A percentile compares a stretch with the other conserved stretches of the same genome.
These are phyloP conservation scores for Ophiocordyceps camponoti-floridani DNA, from an alignment of 2,329 filamentous ascomycete genomes.

Conservation along the genomic window DNA sequence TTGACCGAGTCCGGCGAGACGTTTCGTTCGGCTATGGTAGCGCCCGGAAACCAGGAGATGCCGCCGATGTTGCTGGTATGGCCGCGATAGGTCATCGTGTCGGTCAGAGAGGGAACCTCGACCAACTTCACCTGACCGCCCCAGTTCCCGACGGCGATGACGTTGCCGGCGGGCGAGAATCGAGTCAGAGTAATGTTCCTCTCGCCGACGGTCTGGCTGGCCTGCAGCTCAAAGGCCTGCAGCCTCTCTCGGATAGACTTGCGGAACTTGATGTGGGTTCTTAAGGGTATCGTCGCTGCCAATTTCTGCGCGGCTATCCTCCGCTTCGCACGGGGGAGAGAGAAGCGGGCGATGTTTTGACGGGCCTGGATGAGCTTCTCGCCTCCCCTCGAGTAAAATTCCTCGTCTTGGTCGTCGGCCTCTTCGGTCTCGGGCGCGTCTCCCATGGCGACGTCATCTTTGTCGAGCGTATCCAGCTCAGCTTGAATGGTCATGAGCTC, in stretches of 20 bases:
- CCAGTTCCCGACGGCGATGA: constrained; percentile 85
- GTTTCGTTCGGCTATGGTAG: constrained; percentile 52
- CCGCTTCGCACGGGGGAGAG: constrained; percentile 63
- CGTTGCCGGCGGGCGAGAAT: constrained; percentile 70
- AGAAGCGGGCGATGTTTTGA: constrained; percentile 64
- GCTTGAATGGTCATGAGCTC: constrained; percentile 60
- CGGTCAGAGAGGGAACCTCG: constrained; percentile 64
- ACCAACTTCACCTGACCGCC: constrained; percentile 76
- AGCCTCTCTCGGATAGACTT: constrained; percentile 76
- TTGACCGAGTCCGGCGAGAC: constrained; percentile 63
- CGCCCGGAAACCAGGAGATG: constrained; percentile 73
- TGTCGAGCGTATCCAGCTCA: constrained; percentile 38
- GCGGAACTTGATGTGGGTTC: constrained; percentile 82
- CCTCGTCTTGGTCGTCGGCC: constrained; percentile 64
- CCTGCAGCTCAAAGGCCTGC: constrained; percentile 73
- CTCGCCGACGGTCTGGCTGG: constrained; percentile 82
- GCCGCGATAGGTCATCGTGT: constrained; percentile 58
- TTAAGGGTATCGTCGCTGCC: constrained; percentile 68
- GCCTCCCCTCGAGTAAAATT: constrained; percentile 83
- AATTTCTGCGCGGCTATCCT: constrained; percentile 60
- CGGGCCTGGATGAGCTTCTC: constrained; percentile 58
- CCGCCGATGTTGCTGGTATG: constrained; percentile 84
- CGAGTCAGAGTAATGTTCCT: constrained; percentile 81
- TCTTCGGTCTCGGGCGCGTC: constrained; percentile 42
- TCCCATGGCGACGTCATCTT: constrained; percentile 42